Evolutionary conservation across 176 grass and related monocot genomes (phyloP).

Genomic region (Thalia dealbata): DNA sequence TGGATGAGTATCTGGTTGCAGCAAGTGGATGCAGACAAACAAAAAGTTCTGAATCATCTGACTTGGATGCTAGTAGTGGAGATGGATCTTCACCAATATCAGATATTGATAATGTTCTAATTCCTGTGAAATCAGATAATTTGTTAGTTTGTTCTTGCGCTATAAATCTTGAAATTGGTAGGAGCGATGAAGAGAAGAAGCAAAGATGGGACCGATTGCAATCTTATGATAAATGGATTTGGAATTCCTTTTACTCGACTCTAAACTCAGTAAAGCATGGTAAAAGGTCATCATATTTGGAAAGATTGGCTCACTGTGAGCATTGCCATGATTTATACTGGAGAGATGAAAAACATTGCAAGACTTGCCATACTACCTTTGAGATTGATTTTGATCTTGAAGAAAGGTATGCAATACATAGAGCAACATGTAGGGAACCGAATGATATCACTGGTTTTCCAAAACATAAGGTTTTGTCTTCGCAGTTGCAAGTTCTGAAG

Average conservation of each 20-base stretch:
- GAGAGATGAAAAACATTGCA: slow-evolving; percentile 99
- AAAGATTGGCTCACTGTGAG: slow-evolving; percentile 63
- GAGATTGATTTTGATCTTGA: slow-evolving; percentile 93
- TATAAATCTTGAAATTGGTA: slow-evolving; percentile 54
- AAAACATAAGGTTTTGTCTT: slow-evolving; percentile 72
- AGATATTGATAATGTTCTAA: slow-evolving; percentile 53
- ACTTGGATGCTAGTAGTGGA: slow-evolving; percentile 39
- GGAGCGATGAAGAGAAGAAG: slow-evolving; percentile 43
- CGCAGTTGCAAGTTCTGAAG: slow-evolving; percentile 80
- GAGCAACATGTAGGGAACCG: slow-evolving; percentile 54
- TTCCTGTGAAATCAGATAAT: slow-evolving; percentile 30
- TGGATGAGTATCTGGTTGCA: slow-evolving; percentile 55
- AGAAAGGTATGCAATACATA: slow-evolving; percentile 89
- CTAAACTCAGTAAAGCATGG: slow-evolving; percentile 49
- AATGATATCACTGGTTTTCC: slow-evolving; percentile 32
- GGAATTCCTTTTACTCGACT: slow-evolving; percentile 59
- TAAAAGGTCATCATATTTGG: slow-evolving; percentile 64
- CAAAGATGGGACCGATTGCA: slow-evolving; percentile 63
- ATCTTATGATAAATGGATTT: slow-evolving; percentile 79
- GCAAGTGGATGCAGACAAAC: slow-evolving; percentile 8
- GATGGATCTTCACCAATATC: slow-evolving; percentile 65
- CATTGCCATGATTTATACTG: slow-evolving; percentile 90
- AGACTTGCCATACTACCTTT: slow-evolving; percentile 83
- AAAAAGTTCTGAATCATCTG: slow-evolving; percentile 34
- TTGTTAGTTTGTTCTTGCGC: slow-evolving; percentile 33